These are phyloP conservation scores for Nigrospora oryzae DNA, from an alignment of 2,329 filamentous ascomycete species.

Conservation along the genomic window DNA sequence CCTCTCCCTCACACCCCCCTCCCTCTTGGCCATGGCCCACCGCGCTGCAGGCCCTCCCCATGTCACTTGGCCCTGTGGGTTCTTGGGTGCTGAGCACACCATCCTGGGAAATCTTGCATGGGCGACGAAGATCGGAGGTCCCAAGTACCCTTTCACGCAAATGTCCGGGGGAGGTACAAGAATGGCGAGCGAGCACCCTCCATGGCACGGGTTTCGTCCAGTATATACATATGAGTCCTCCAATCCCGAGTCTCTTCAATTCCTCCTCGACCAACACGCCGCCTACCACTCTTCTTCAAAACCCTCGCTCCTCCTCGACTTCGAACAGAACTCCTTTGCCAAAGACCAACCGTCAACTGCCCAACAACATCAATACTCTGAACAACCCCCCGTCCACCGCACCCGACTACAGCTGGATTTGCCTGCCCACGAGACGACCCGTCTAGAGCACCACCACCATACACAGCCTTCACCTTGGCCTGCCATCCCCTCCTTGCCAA, in stretches of 20 bases:
- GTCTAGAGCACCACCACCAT: too few species aligned
- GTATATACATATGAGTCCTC: conserved; percentile 3
- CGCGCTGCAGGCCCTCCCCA: neutral
- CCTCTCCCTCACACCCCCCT: neutral
- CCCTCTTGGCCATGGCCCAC: neutral
- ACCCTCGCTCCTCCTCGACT: neutral
- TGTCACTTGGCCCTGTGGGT: conserved; percentile 2
- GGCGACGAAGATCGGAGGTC: neutral
- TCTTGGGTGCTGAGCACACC: conserved; percentile 1
- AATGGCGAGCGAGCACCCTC: neutral
- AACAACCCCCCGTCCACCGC: too few species aligned
- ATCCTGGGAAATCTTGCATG: conserved; percentile 2
- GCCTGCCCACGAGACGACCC: too few species aligned
- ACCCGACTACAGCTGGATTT: too few species aligned
- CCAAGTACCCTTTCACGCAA: neutral
- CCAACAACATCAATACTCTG: too few species aligned
- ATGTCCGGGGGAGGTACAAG: neutral
- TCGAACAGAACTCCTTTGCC: neutral
- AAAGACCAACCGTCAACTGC: too few species aligned
- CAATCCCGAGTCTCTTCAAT: neutral
- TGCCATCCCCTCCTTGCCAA: too few species aligned
- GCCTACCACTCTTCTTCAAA: neutral
- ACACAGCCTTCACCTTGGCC: too few species aligned
- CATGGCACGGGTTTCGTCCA: neutral
- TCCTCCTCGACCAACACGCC: neutral